Conservation (phyloP, 176 grass and related monocot species). For the Hsuehochloa calcarea region DNA sequence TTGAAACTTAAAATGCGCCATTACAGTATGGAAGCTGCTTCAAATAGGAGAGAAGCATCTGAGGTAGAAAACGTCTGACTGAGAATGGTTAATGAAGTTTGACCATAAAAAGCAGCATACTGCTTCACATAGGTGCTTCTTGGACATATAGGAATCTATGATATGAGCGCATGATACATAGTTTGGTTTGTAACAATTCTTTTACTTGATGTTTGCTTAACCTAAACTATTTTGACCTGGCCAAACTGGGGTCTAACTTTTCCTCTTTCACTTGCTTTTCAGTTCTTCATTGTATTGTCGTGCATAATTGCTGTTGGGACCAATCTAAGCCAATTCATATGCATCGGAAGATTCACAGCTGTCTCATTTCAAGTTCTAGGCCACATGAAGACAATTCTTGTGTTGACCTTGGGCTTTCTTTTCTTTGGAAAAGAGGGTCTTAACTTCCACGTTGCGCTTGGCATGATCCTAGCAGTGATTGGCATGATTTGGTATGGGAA, state of each 20-base stretch:
- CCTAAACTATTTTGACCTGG: not conserved
- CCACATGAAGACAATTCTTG: conserved; percentile 54
- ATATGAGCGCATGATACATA: not conserved
- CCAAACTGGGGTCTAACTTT: not conserved
- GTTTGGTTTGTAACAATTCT: conserved; percentile 1
- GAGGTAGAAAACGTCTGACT: not conserved
- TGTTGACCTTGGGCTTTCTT: conserved; percentile 42
- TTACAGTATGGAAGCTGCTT: not conserved
- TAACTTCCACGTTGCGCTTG: conserved; percentile 37
- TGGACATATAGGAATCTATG: not conserved
- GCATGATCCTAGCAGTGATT: conserved; percentile 40
- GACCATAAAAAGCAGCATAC: not conserved
- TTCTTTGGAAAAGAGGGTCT: conserved; percentile 34
- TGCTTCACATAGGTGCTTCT: not conserved
- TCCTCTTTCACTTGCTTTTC: not conserved
- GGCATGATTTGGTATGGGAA: conserved; percentile 52
- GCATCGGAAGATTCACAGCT: conserved; percentile 45
- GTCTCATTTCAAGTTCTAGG: conserved; percentile 38
- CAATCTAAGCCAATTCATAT: conserved; percentile 53
- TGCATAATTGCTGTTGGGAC: conserved; percentile 45
- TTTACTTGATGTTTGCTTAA: not conserved
- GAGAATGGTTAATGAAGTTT: not conserved
- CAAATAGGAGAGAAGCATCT: not conserved
- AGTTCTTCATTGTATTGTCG: conserved; percentile 44
- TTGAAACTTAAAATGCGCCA: not conserved